Evolutionary conservation across 345 rosid genomes (phyloP), one percentile per base, ranked within the genome.

Genomic region (Bruguiera gymnorhiza): DNA sequence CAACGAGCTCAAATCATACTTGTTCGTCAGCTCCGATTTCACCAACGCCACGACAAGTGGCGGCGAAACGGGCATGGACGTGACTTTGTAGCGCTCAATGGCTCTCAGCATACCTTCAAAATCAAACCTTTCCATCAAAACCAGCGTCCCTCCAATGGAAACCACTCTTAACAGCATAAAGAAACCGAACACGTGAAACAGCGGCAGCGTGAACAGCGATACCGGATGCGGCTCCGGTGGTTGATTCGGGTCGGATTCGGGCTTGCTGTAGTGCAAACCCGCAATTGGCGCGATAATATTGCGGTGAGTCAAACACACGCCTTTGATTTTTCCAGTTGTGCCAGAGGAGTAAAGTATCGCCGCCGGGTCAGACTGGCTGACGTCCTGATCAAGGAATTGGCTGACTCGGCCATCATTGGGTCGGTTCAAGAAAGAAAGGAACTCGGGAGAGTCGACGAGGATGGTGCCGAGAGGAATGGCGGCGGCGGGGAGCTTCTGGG

Each of bases 301-400:
- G 51, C 90, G 83, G 83, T 94, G 98, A 29, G 83, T 86, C 76
- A 88, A 64, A 5, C 69, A 30, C 27, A 89, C 93, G 3, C 96
- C 97, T 66, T 94, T 91, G 70, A 84, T 87, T 24, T 72, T 70
- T 6, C 97, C 98, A 0, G 89, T 94, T 1, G 97, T 91, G 58
- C 96, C 98, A 0, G 98, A 94, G 0, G 96, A 94, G 75, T 74
- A 89, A 0, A 94, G 85, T 30, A 91, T 81, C 24, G 88, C 89
- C 0, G 96, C 97, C 62, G 85, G 15, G 62, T 88, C 95, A 20
- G 86, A 72, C 74, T 89, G 98, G n/a, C 72, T 65, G 60, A 84
- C 69, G 63, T 62, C 74, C 11, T 55, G 71, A 27, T 70, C n/a
- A 54, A 78, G 27, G 0, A 20, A 32, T 6, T 65, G 31, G 36